Evolutionary conservation across 345 rosid species (phyloP).

Genomic region (Eucalyptus regnans): DNA sequence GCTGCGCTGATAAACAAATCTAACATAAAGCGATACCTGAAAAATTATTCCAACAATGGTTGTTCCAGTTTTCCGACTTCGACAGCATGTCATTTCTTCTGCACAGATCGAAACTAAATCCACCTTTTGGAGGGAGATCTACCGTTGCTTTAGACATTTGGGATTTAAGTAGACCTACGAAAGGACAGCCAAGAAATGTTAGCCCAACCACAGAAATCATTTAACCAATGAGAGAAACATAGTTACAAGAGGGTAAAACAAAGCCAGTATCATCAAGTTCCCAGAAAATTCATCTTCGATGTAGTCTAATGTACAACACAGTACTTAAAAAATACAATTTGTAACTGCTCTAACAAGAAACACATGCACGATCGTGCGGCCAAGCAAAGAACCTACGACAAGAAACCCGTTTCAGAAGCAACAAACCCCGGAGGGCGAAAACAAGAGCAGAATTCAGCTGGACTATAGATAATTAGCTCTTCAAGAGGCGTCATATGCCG

Average conservation of each 20-base stretch:
- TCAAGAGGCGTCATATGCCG: neutral
- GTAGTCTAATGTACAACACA: neutral
- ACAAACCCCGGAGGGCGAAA: neutral
- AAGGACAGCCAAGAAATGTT: neutral
- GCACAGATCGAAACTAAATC: conserved; percentile 80
- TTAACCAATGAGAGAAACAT: neutral
- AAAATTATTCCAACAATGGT: conserved; percentile 82
- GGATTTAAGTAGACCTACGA: neutral
- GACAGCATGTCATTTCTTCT: conserved; percentile 65
- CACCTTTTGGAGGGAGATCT: conserved; percentile 52
- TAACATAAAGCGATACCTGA: conserved; percentile 18
- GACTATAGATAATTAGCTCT: neutral
- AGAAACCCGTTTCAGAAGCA: neutral
- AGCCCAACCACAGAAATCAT: neutral
- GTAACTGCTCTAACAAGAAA: neutral
- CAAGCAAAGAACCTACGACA: neutral
- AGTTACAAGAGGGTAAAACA: neutral
- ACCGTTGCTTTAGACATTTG: conserved; percentile 36
- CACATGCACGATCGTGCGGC: neutral
- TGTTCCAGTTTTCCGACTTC: conserved; percentile 71
- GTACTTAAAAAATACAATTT: neutral
- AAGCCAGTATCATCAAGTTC: neutral
- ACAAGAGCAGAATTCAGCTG: neutral
- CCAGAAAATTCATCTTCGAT: neutral
- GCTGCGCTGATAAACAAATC: neutral